Percentiles rank a stretch among this genome's conserved stretches.
Evolutionary conservation across 208 protist genomes (phyloP).

Genomic region (Trypanosomatidae sp.): DNA sequence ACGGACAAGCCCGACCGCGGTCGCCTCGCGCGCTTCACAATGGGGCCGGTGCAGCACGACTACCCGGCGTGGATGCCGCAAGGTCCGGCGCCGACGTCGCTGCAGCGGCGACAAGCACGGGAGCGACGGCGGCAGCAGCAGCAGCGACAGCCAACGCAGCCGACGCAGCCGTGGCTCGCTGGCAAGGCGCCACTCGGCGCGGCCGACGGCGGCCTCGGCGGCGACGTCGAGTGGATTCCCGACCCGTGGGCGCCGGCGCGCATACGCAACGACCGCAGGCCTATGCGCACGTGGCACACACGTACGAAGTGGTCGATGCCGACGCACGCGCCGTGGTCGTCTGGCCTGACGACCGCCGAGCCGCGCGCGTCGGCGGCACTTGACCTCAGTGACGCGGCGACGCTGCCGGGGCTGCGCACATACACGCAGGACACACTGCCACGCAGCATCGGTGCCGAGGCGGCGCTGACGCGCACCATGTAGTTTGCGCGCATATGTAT

Average conservation of each 20-base stretch:
- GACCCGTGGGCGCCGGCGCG: slow-evolving; percentile 59
- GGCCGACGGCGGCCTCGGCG: slow-evolving; percentile 21
- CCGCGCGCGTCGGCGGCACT: slow-evolving; percentile 39
- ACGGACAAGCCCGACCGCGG: slow-evolving; percentile 51
- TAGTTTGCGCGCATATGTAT: too few species aligned
- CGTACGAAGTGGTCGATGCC: slow-evolving; percentile 84
- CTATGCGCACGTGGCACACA: slow-evolving; percentile 85
- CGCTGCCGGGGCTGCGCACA: slow-evolving; percentile 39
- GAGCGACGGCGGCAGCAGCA: too few species aligned
- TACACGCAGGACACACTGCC: slow-evolving; percentile 43
- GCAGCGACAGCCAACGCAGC: too few species aligned
- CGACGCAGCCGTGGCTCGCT: too few species aligned
- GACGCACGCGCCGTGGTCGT: slow-evolving; percentile 64
- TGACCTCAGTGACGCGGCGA: slow-evolving; percentile 28
- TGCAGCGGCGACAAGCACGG: too few species aligned
- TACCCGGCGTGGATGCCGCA: slow-evolving; percentile 75
- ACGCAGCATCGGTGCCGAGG: slow-evolving; percentile 67
- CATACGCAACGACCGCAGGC: slow-evolving; percentile 37
- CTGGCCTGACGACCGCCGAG: slow-evolving; percentile 67
- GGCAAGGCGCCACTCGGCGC: too few species aligned
- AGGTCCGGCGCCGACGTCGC: slow-evolving; percentile 16
- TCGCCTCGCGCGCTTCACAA: slow-evolving; percentile 61
- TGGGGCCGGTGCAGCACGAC: slow-evolving; percentile 46
- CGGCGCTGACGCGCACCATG: too few species aligned
- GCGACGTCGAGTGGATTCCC: slow-evolving; percentile 71